Evolutionary conservation across 1,284 basidiomycete species (phyloP).

Genomic region (Rhodotorula sp.): DNA sequence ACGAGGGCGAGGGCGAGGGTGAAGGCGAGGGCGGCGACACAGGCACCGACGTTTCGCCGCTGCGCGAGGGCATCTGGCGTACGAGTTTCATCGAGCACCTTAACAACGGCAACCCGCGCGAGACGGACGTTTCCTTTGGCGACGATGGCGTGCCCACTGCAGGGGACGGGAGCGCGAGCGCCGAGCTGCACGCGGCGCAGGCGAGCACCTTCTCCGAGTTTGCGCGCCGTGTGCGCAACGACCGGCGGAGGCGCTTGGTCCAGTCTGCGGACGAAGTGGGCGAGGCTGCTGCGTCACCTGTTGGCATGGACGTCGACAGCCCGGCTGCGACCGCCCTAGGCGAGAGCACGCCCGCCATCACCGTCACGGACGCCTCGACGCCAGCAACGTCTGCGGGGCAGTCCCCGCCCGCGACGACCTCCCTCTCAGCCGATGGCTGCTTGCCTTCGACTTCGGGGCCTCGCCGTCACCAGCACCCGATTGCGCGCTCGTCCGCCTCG

Average conservation of each 20-base stretch:
- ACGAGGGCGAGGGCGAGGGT: neutral
- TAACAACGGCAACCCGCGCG: neutral
- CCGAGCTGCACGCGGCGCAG: no score
- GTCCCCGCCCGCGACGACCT: neutral
- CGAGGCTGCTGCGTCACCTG: neutral
- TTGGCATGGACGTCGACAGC: neutral
- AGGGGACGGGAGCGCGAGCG: neutral
- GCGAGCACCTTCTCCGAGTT: conserved; percentile 11
- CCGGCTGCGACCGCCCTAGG: neutral
- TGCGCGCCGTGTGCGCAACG: conserved; percentile 16
- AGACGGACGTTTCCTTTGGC: neutral
- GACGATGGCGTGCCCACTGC: neutral
- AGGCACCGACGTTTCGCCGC: neutral
- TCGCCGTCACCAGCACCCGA: neutral
- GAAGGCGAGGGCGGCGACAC: neutral
- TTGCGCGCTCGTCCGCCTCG: conserved; percentile 2
- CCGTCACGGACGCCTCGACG: conserved; percentile 1
- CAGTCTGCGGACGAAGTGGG: neutral
- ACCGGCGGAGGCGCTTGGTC: neutral
- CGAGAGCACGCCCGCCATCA: neutral
- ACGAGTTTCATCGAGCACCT: conserved; percentile 17
- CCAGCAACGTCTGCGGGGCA: neutral
- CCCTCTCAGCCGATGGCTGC: neutral
- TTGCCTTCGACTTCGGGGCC: neutral
- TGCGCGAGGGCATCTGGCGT: conserved; percentile 28